These are phyloP conservation scores for Sordaria brevicollis DNA, from an alignment of 495 filamentous ascomycete species.

Conservation along the genomic window DNA sequence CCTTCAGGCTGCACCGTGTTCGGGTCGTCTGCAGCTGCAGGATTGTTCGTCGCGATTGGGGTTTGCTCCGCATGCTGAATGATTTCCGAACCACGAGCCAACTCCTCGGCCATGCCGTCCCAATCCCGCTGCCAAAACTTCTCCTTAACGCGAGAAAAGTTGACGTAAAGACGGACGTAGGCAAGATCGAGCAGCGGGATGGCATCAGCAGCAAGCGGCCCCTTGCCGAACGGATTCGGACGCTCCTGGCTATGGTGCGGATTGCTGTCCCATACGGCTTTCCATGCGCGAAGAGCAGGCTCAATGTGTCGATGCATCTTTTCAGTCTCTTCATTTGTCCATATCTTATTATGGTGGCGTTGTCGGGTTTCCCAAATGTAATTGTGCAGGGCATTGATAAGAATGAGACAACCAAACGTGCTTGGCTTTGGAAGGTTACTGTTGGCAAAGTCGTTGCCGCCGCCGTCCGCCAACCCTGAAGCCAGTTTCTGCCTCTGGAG, in stretches of 20 bases:
- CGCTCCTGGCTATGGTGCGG: slow-evolving; percentile 79
- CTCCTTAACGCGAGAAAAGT: slow-evolving; percentile 83
- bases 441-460: slow-evolving; percentile 42
- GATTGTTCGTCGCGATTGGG: slow-evolving; percentile 38
- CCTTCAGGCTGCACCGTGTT: slow-evolving; percentile 28
- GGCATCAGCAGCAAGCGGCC: slow-evolving; percentile 84
- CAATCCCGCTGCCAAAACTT: slow-evolving; percentile 92
- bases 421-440: slow-evolving; percentile 66
- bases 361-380: slow-evolving; percentile 98
- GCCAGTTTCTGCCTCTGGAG: slow-evolving; percentile 48
- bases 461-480: slow-evolving; percentile 20
- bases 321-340: slow-evolving; percentile 87
- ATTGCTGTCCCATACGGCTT: slow-evolving; percentile 84
- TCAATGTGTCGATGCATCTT: slow-evolving; percentile 96
- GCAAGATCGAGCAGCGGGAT: slow-evolving; percentile 92
- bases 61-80: slow-evolving; percentile 64
- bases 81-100: slow-evolving; percentile 65
- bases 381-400: slow-evolving; percentile 94
- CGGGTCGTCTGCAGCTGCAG: slow-evolving; percentile 38
- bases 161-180: slow-evolving; percentile 88
- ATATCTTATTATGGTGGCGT: slow-evolving; percentile 77
- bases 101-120: slow-evolving; percentile 84
- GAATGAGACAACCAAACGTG: slow-evolving; percentile 84
- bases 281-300: slow-evolving; percentile 89
- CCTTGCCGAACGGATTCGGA: slow-evolving; percentile 80